Evolutionary conservation across 2,329 filamentous ascomycete genomes (phyloP).

Genomic region (Cryphonectria carpinicola): DNA sequence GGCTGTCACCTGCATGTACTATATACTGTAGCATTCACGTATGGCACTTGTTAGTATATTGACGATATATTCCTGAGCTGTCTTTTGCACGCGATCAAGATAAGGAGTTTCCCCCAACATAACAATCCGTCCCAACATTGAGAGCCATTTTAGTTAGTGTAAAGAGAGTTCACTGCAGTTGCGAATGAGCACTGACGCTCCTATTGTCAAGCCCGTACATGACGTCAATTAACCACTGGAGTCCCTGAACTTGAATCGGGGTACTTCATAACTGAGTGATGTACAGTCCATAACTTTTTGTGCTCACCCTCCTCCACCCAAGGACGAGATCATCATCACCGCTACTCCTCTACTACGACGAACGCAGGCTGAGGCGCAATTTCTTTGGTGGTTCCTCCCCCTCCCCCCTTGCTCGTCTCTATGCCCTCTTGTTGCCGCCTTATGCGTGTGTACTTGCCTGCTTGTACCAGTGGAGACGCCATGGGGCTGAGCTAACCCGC

Average conservation of each 20-base stretch:
- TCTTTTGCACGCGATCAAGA: not conserved
- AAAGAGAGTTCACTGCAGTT: not conserved
- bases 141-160: not conserved
- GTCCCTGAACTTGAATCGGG: not conserved
- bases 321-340: not conserved
- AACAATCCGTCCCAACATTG: not conserved
- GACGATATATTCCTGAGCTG: not conserved
- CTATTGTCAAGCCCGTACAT: not conserved
- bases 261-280: not conserved
- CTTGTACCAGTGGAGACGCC: slow-evolving; percentile 1
- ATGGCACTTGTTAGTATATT: no score
- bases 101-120: not conserved
- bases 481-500: slow-evolving; percentile 9
- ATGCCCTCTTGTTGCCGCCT: not conserved
- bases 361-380: not conserved
- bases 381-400: not conserved
- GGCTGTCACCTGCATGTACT: not conserved
- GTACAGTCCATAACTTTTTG: not conserved
- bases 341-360: not conserved
- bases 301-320: not conserved
- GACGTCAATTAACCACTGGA: slow-evolving; percentile 17
- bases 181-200: slow-evolving; percentile 5
- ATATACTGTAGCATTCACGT: not conserved
- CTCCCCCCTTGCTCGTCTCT: not conserved
- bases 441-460: not conserved